Evolutionary conservation across 352 stramenopile species (phyloP).

Genomic region (Pythium utonaiense): DNA sequence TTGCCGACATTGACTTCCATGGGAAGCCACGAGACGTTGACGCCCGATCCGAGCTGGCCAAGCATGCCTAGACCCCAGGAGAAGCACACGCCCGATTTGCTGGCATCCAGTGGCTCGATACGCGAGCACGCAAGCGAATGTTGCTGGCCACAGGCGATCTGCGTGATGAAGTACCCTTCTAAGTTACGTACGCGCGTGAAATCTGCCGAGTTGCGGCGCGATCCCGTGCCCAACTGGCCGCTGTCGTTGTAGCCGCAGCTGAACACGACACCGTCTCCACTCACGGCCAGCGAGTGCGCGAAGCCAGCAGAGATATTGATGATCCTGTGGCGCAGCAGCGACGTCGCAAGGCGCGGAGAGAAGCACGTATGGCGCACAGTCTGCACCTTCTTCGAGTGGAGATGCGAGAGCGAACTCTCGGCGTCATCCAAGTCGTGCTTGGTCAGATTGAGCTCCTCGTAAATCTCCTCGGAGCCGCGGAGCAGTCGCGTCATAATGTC

Average conservation of each 20-base stretch:
- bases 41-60: constrained; percentile 60
- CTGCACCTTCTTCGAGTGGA: constrained; percentile 41
- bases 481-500: constrained; percentile 61
- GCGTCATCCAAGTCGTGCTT: constrained; percentile 25
- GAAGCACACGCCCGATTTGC: constrained; percentile 51
- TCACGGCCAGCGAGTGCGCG: constrained; percentile 66
- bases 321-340: constrained; percentile 46
- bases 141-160: constrained; percentile 75
- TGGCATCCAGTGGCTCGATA: constrained; percentile 18
- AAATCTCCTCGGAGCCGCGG: constrained; percentile 63
- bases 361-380: constrained; percentile 55
- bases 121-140: constrained; percentile 65
- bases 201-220: constrained; percentile 56
- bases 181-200: constrained; percentile 55
- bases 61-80: constrained; percentile 77
- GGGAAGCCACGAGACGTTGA: constrained; percentile 62
- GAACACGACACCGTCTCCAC: constrained; percentile 45
- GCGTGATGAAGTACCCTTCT: constrained; percentile 43
- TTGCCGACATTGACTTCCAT: constrained; percentile 50
- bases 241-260: constrained; percentile 86
- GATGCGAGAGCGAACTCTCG: constrained; percentile 24
- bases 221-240: constrained; percentile 64
- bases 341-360: constrained; percentile 36
- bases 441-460: constrained; percentile 39
- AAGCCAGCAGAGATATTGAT: constrained; percentile 59